Evolutionary conservation across 2,329 filamentous ascomycete species (phyloP), one percentile per base, ranked within the genome.

Genomic region (Pseudocercospora cruenta): DNA sequence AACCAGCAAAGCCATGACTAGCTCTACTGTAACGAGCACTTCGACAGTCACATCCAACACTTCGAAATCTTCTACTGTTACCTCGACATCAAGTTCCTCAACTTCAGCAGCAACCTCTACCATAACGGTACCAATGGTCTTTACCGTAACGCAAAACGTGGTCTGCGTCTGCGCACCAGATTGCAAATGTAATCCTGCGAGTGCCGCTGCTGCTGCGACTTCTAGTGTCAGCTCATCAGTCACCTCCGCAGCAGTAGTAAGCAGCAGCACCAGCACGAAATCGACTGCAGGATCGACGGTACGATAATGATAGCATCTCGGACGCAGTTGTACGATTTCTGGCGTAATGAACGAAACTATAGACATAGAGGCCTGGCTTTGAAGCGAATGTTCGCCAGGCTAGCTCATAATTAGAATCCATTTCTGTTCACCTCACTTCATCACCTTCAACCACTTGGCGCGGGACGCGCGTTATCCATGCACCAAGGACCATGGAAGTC

Each of bases 111-210:
- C 59, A 7, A 45, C 63, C 2, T 65, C 58, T 6, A 57, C 64
- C 31, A 59, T 60, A 10, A 66, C 59, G 12, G 43, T 58, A 12
- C 60, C 53, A 14, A 66, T 63, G 64, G 51, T 57, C 24, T 58
- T 66, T 28, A 66, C 64, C 6, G 53, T 66, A 19, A 66, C 64
- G 14, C 60, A 66, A 19, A 66, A 66, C 12, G 43, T 63, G 1
- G 55, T 63, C 22, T 66, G 64, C 43, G 60, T 66, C 12, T 66
- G 60, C 33, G 47, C 59, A 21, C 60, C 64, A 10, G 22, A 59
- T 4, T 66, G 64, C 26, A 51, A 28, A 26, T 66, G 64, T 16
- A 58, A 55, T 22, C 59, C 64, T 8, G 64, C 55, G 4, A 53
- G 60, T 28, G 64, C 54, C 22, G 49, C 45, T 4, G 33, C 33